Evolutionary conservation across 1,284 basidiomycete genomes (phyloP), one percentile per base, ranked within the genome.

Genomic region (Bjerkandera adusta): DNA sequence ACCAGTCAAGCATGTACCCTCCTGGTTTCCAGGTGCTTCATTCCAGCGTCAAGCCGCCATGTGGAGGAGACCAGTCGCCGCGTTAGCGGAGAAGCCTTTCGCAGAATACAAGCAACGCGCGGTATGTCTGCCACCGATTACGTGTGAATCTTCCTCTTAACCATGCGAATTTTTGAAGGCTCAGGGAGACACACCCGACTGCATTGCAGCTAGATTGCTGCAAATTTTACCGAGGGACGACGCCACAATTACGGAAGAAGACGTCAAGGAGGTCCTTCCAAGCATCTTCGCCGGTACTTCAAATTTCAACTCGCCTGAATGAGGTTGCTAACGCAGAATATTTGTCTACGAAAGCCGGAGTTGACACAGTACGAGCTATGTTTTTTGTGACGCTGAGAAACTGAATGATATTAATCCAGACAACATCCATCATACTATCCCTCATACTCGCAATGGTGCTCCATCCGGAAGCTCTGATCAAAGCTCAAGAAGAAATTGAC

Each of bases 31-130:
- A 2, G 71, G 71, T 4, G 63, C 67, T 0, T 57, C 57, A 1
- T 74, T 76, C 68, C 54, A 66, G 6, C 67, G 68, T 13, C 69
- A 73, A 35, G 75, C 67, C 0, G 64, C 63, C 59, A 65, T 53
- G 36, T 60, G 62, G 56, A 54, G 54, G 44, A 45, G 51, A 21
- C 16, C 25, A 26, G 24, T 47, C 4, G 32, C 39, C 35, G 25
- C 11, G 53, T 37, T 43, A 16, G 26, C 38, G 12, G 21, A 51
- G 18, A 41, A 24, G 7, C 45, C 49, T 8, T 45, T 34, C 27
- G 24, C 34, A 11, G 55, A 53, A 43, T 55, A 54, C n/a, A 60
- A 43, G 39, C 16, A 38, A n/a, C 22, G 40, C 24, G 6, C 34
- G 22, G 27, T 40, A 26, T 32, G 38, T 45, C 12, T 24, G 12